phyloP scores from a whole-genome alignment of 257 asterid species.

The Nemophila menziesii region DNA sequence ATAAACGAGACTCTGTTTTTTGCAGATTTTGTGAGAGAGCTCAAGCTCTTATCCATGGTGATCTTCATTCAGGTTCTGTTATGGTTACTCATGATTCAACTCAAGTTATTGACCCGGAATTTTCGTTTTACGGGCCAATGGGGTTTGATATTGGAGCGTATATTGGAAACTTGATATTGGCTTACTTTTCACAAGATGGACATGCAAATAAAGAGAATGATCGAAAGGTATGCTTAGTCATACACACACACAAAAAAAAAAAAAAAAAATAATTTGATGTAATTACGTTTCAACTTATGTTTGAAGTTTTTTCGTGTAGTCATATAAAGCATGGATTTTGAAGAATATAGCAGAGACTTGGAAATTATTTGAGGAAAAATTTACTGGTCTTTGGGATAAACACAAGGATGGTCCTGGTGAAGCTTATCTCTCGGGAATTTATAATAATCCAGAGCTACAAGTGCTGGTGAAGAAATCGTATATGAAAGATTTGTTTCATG shows the following conservation, averaged over 20 bases:
- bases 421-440: constrained; percentile 80
- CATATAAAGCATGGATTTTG: constrained; percentile 71
- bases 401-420: constrained; percentile 92
- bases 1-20: not conserved
- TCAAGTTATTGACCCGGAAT: constrained; percentile 92
- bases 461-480: constrained; percentile 43
- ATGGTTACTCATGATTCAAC: constrained; percentile 81
- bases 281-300: not conserved
- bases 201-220: constrained; percentile 53
- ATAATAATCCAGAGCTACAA: constrained; percentile 55
- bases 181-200: constrained; percentile 93
- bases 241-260: not conserved
- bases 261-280: not conserved
- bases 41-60: constrained; percentile 93
- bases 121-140: constrained; percentile 87
- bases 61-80: constrained; percentile 90
- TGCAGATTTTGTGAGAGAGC: constrained; percentile 92
- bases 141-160: constrained; percentile 96
- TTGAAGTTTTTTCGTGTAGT: constrained; percentile 25
- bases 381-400: constrained; percentile 79
- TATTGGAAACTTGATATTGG: constrained; percentile 77
- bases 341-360: constrained; percentile 75
- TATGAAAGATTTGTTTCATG: constrained; percentile 76
- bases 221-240: constrained; percentile 39
- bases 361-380: constrained; percentile 68